These are phyloP conservation scores for Xylaria acuta DNA, from an alignment of 495 filamentous ascomycete species.

Conservation along the genomic window DNA sequence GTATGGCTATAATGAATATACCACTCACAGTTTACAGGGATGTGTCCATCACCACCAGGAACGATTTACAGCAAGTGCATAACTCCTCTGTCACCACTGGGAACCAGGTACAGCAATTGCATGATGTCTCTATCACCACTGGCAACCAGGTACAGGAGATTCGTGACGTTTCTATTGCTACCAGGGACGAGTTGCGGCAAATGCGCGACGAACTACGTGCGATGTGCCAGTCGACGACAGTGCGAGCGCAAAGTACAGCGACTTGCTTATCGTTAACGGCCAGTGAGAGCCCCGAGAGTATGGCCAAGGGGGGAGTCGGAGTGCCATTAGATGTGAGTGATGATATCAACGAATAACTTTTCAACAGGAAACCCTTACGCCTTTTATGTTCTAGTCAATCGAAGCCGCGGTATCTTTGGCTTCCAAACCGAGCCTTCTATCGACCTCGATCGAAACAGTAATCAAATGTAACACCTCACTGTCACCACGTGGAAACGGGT, in stretches of 20 bases:
- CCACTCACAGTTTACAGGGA: not conserved
- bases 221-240: not conserved
- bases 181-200: not conserved
- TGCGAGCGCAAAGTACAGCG: not conserved
- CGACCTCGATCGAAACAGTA: not conserved
- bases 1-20: not conserved
- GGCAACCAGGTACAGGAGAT: not conserved
- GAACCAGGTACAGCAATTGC: not conserved
- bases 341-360: not conserved
- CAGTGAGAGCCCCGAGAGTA: not conserved
- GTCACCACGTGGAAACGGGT: not conserved
- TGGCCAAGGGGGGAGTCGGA: not conserved
- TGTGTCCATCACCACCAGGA: not conserved
- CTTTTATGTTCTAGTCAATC: not conserved
- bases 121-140: not conserved
- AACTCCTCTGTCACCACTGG: not conserved
- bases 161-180: not conserved
- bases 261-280: not conserved
- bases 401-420: not conserved
- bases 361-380: not conserved
- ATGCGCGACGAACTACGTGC: not conserved
- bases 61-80: not conserved
- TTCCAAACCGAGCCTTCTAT: constrained; percentile 15
- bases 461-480: not conserved
- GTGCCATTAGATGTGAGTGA: not conserved